phyloP scores from a whole-genome alignment of 1,139 yeast species.

The Taphrina betulina region DNA sequence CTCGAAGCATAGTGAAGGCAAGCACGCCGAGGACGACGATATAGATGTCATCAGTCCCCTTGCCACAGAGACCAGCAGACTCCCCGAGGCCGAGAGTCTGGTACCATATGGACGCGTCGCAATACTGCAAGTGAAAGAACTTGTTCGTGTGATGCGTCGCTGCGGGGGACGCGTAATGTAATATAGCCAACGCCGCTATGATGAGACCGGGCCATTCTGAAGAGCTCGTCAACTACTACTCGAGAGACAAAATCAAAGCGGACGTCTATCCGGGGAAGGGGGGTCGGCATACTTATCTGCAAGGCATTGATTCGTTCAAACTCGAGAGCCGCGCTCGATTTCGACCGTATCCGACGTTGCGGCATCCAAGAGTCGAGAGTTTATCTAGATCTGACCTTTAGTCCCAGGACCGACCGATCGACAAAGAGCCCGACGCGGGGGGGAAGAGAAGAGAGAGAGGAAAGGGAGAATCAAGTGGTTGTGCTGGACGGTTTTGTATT shows the following conservation, averaged over 20 bases:
- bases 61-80: slow-evolving; percentile 32
- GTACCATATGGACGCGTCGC: slow-evolving; percentile 13
- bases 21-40: slow-evolving; percentile 58
- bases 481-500: no score
- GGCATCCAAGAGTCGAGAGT: no score
- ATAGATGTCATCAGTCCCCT: slow-evolving; percentile 38
- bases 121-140: slow-evolving; percentile 21
- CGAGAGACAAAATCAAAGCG: slow-evolving; percentile 1
- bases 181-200: background rate
- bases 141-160: slow-evolving; percentile 4
- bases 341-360: no score
- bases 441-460: no score
- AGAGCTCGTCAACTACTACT: no score
- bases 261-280: no score
- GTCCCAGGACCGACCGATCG: no score
- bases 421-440: no score
- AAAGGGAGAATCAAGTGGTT: no score
- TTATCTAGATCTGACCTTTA: no score
- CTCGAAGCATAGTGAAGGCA: slow-evolving; percentile 58
- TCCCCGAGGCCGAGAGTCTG: background rate
- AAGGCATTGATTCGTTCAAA: slow-evolving; percentile 7
- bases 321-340: no score
- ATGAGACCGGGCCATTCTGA: background rate
- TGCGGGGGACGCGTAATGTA: background rate
- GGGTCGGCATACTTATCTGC: slow-evolving; percentile 4